phyloP scores from a whole-genome alignment of 2,329 filamentous ascomycete species.

The Pleoardoris graminearum region DNA sequence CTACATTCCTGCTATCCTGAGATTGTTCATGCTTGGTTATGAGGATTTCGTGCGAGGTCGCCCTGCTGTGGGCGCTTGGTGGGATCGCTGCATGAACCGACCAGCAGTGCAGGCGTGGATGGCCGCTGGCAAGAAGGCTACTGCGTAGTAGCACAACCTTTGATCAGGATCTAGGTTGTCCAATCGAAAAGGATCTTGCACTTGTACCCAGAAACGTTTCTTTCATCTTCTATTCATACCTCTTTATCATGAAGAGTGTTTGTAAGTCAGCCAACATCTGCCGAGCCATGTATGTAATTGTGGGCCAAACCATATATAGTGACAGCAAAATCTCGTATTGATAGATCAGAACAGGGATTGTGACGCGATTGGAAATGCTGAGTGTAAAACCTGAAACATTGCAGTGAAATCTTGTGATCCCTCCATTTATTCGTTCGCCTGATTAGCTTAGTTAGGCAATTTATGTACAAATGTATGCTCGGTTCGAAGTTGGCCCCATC shows the following conservation, averaged over 20 bases:
- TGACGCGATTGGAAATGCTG: too few species aligned
- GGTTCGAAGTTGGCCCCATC: too few species aligned
- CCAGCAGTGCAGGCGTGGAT: slow-evolving; percentile 23
- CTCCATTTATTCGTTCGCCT: too few species aligned
- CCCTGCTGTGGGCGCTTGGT: slow-evolving; percentile 23
- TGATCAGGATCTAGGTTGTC: neutral
- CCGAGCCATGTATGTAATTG: too few species aligned
- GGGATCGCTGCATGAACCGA: slow-evolving; percentile 20
- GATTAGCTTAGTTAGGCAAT: too few species aligned
- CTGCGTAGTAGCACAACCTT: neutral
- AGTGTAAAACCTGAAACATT: too few species aligned
- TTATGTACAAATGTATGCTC: too few species aligned
- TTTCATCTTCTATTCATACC: neutral
- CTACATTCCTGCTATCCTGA: slow-evolving; percentile 52
- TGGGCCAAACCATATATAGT: too few species aligned
- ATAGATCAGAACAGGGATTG: too few species aligned
- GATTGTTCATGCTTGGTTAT: slow-evolving; percentile 42
- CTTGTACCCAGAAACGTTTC: neutral
- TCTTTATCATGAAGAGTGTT: neutral
- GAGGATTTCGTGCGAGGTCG: slow-evolving; percentile 18
- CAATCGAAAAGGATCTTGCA: neutral
- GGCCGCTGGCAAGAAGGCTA: slow-evolving; percentile 20
- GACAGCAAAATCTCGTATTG: too few species aligned
- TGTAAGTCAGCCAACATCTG: neutral
- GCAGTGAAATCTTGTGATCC: too few species aligned